phyloP scores from a whole-genome alignment of 495 filamentous ascomycete genomes.

The Jackrogersella multiformis region DNA sequence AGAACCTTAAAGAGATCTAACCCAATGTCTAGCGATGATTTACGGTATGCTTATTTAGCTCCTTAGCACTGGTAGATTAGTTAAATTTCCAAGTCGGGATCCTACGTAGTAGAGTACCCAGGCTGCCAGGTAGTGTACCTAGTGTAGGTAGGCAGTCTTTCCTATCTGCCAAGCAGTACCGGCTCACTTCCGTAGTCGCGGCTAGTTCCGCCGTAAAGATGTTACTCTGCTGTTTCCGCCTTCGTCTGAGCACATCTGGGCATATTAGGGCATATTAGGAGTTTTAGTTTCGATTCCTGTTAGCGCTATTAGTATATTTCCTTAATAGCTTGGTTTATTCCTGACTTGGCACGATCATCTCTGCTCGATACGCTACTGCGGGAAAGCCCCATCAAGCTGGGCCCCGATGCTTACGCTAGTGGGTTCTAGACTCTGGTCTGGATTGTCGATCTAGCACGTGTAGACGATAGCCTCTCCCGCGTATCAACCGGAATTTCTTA shows the following conservation, averaged over 20 bases:
- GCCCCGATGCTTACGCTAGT: neutral
- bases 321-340: neutral
- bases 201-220: conserved; percentile 1
- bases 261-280: neutral
- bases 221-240: neutral
- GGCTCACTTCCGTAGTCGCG: neutral
- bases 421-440: conserved; percentile 7
- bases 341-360: conserved; percentile 8
- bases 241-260: neutral
- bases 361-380: conserved; percentile 12
- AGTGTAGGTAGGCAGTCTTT: neutral
- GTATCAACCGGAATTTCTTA: conserved; percentile 10
- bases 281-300: neutral
- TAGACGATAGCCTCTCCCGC: conserved; percentile 3
- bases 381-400: neutral
- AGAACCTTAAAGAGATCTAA: neutral
- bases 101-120: neutral
- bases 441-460: conserved; percentile 2
- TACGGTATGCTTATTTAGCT: conserved; percentile 2
- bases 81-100: neutral
- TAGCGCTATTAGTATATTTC: neutral
- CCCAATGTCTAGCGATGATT: neutral
- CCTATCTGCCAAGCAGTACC: neutral
- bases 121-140: no score
- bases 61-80: neutral